A percentile compares a stretch with the other conserved stretches of the same genome.
Conservation (phyloP, 345 rosid genomes). For the Viola odorata region DNA sequence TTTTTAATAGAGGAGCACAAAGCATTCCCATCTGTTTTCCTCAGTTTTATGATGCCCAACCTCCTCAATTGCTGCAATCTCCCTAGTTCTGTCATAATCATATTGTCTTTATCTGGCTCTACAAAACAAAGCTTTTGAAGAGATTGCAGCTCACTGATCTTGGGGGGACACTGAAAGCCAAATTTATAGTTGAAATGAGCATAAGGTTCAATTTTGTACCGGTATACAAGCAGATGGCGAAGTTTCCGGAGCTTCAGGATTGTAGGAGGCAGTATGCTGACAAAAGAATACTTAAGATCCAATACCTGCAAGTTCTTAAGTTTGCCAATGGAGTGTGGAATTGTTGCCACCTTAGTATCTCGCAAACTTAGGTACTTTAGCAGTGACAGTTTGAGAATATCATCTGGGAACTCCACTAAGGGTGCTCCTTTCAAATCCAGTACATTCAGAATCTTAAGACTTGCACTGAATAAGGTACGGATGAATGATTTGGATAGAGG, state of each 20-base stretch:
- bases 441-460: constrained; percentile 4
- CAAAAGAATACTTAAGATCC: constrained; percentile 8
- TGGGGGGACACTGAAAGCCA: constrained; percentile 5
- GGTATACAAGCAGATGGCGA: constrained; percentile 10
- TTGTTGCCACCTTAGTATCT: constrained; percentile 1
- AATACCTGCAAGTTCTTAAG: constrained; percentile 9
- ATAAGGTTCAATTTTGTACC: no score
- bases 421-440: constrained; percentile 7
- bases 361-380: constrained; percentile 11
- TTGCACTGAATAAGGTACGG: background rate
- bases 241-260: constrained; percentile 13
- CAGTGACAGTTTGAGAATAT: background rate
- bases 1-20: constrained; percentile 18
- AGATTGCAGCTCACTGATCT: constrained; percentile 7
- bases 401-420: background rate
- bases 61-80: constrained; percentile 10
- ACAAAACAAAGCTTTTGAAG: constrained; percentile 10
- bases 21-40: constrained; percentile 13
- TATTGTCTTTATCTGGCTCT: background rate
- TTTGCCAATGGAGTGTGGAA: constrained; percentile 7
- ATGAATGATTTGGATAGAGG: background rate
- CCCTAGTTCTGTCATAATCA: constrained; percentile 7
- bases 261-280: constrained; percentile 5
- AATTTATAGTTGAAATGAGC: background rate
- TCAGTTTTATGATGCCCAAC: constrained; percentile 15